These are phyloP conservation scores for Microcos paniculata DNA, from an alignment of 345 rosid species.

Conservation along the genomic window DNA sequence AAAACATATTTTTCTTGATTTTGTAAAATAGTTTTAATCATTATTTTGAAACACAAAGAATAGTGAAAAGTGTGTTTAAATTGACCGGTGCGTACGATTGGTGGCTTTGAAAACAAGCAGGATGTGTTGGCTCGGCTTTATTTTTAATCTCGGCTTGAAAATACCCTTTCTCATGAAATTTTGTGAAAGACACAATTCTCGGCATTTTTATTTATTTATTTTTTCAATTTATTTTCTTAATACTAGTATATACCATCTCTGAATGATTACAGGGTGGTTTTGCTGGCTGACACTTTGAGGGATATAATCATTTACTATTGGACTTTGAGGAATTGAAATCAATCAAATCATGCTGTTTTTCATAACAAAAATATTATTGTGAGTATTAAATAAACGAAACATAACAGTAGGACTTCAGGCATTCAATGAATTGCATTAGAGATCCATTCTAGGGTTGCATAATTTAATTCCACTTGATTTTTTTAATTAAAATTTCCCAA, in stretches of 20 bases:
- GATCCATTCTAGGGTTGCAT: background rate
- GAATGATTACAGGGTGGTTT: background rate
- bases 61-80: too few species aligned
- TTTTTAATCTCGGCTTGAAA: background rate
- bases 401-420: too few species aligned
- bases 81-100: background rate
- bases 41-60: too few species aligned
- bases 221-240: background rate
- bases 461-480: constrained; percentile 1
- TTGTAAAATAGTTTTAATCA: too few species aligned
- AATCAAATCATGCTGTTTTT: background rate
- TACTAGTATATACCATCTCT: background rate
- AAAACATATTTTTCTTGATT: too few species aligned
- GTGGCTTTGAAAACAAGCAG: background rate
- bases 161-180: background rate
- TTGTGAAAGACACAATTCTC: background rate
- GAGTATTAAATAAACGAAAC: background rate
- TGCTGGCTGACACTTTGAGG: constrained; percentile 2
- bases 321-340: background rate
- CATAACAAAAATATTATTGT: background rate
- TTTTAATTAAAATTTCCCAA: background rate
- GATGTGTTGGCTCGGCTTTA: background rate
- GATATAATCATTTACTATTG: background rate
- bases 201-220: background rate
- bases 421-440: background rate